phyloP scores from a whole-genome alignment of 352 stramenopile genomes.

The Globisporangium middletonii region DNA sequence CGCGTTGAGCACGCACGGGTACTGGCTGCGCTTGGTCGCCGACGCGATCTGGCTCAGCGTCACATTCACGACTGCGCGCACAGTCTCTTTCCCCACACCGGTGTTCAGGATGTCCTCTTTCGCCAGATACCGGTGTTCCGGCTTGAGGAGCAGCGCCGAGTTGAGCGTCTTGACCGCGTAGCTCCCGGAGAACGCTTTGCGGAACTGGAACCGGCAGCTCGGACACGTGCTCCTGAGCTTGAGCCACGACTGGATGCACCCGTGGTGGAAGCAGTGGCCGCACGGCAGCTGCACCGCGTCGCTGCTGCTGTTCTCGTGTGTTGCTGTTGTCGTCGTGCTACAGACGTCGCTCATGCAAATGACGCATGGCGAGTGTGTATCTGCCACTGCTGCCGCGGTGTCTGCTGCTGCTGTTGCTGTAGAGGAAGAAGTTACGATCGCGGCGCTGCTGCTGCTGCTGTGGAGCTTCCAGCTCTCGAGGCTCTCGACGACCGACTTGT shows the following conservation, averaged over 20 bases:
- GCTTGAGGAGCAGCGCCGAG: slow-evolving; percentile 64
- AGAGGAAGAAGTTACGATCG: background rate
- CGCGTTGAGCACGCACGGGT: slow-evolving; percentile 75
- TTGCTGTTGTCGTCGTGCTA: background rate
- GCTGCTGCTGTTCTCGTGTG: slow-evolving; percentile 24
- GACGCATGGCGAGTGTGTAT: slow-evolving; percentile 39
- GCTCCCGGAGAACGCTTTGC: slow-evolving; percentile 70
- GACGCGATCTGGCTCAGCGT: slow-evolving; percentile 65
- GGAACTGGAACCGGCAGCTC: slow-evolving; percentile 92
- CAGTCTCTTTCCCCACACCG: slow-evolving; percentile 45
- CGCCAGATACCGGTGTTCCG: slow-evolving; percentile 43
- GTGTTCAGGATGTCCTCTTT: slow-evolving; percentile 59
- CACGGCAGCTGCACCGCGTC: slow-evolving; percentile 84
- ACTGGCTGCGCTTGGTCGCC: slow-evolving; percentile 53
- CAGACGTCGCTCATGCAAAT: slow-evolving; percentile 90
- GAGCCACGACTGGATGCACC: slow-evolving; percentile 92
- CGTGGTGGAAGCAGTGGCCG: slow-evolving; percentile 90
- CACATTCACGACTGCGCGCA: slow-evolving; percentile 73
- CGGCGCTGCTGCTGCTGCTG: background rate
- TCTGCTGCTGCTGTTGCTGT: background rate
- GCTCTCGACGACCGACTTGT: slow-evolving; percentile 60
- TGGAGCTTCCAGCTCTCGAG: slow-evolving; percentile 24
- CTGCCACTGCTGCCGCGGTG: background rate
- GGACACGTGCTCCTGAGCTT: slow-evolving; percentile 90
- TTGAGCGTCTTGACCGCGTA: slow-evolving; percentile 79